These are phyloP conservation scores for Fusarium sarcochroum DNA, from an alignment of 2,329 filamentous ascomycete genomes.

Conservation along the genomic window DNA sequence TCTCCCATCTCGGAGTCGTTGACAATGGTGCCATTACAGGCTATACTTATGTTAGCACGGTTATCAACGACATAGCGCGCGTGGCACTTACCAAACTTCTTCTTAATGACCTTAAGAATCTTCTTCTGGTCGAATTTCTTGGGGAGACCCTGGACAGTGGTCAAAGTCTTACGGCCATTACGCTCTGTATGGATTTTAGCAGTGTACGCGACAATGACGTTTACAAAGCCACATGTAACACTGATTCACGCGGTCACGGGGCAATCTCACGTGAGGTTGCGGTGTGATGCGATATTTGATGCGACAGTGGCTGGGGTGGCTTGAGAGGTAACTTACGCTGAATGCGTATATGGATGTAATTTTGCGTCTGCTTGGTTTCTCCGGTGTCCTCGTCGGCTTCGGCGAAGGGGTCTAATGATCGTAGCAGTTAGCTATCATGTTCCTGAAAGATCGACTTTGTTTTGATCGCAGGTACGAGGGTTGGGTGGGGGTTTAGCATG, in stretches of 20 bases:
- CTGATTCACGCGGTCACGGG: slow-evolving; percentile 7
- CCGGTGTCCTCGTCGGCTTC: slow-evolving; percentile 99
- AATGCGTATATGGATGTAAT: slow-evolving; percentile 99
- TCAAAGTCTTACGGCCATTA: slow-evolving; percentile 99
- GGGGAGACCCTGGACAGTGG: slow-evolving; percentile 97
- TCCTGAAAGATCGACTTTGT: neutral
- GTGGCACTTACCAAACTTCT: slow-evolving; percentile 86
- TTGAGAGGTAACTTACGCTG: slow-evolving; percentile 78
- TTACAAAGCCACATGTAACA: neutral
- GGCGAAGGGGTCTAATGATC: slow-evolving; percentile 94
- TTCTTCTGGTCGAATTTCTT: slow-evolving; percentile 99
- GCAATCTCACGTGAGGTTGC: slow-evolving; percentile 29
- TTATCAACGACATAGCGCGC: neutral
- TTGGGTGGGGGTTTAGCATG: slow-evolving; percentile 34
- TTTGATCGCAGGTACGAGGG: slow-evolving; percentile 13
- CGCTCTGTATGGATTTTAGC: slow-evolving; percentile 75
- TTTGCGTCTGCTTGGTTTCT: slow-evolving; percentile 94
- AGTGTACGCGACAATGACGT: neutral
- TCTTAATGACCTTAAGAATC: slow-evolving; percentile 99
- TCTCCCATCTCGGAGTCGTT: slow-evolving; percentile 96
- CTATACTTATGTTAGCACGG: slow-evolving; percentile 58
- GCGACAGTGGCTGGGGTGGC: slow-evolving; percentile 12
- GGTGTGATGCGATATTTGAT: slow-evolving; percentile 20
- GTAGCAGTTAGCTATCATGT: slow-evolving; percentile 13
- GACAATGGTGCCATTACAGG: slow-evolving; percentile 99